Evolutionary conservation across 805 yeast species (phyloP).

Genomic region (Candida maesae): DNA sequence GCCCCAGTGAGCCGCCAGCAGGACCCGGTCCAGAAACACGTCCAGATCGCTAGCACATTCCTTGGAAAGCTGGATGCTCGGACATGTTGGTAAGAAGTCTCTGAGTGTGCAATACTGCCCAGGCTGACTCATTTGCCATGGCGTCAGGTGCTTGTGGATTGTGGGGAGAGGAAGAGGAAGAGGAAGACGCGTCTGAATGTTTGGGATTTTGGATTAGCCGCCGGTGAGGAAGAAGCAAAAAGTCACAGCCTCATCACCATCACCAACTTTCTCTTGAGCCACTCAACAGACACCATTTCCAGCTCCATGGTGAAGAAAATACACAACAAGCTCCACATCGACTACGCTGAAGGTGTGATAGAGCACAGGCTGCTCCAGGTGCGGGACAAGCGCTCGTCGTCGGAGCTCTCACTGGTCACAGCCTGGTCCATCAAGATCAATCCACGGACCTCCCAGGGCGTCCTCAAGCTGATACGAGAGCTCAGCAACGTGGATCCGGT

Average conservation of each 20-base stretch:
- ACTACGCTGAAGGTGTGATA: conserved; percentile 42
- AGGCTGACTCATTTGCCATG: not conserved
- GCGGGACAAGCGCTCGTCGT: conserved; percentile 22
- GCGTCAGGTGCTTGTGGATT: not conserved
- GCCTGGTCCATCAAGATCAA: conserved; percentile 49
- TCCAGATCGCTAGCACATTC: not conserved
- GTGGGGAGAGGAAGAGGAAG: no score
- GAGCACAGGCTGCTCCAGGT: conserved; percentile 46
- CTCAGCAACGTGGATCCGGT: conserved; percentile 26
- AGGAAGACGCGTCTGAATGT: no score
- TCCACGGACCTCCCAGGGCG: conserved; percentile 32
- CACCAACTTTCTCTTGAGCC: not conserved
- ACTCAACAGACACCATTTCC: not conserved
- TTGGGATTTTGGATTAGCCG: no score
- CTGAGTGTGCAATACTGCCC: not conserved
- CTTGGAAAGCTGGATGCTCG: not conserved
- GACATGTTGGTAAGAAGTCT: not conserved
- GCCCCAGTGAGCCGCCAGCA: conserved; percentile 3
- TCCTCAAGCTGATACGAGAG: conserved; percentile 24
- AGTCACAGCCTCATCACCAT: not conserved
- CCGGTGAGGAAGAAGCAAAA: not conserved
- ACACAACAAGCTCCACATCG: conserved; percentile 36
- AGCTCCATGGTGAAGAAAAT: conserved; percentile 35
- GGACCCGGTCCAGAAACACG: conserved; percentile 3
- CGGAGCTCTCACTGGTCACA: conserved; percentile 27